A percentile compares a stretch with the other conserved stretches of the same genome.
Evolutionary conservation across 2,329 filamentous ascomycete species (phyloP).

Genomic region (Rosellinia necatrix): DNA sequence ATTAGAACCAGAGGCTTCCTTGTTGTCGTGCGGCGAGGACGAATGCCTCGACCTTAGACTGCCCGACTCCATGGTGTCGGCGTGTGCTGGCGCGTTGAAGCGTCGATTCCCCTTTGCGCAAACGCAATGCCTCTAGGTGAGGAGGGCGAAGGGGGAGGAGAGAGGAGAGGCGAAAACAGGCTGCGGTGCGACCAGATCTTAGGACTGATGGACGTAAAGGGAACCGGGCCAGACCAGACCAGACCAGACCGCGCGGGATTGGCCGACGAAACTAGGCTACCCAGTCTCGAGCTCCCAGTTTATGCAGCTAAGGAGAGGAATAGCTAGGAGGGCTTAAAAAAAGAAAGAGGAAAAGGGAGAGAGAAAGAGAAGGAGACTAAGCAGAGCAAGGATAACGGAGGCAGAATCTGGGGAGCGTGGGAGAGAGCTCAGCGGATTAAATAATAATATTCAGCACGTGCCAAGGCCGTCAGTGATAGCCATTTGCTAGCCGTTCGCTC

Average conservation of each 20-base stretch:
- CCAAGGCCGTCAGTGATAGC: constrained; percentile 16
- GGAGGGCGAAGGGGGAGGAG: too few relatives aligned
- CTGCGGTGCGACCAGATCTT: too few relatives aligned
- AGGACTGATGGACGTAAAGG: too few relatives aligned
- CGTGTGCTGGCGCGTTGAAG: too few relatives aligned
- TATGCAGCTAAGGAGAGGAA: too few relatives aligned
- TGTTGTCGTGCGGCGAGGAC: constrained; percentile 36
- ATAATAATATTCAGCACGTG: constrained; percentile 5
- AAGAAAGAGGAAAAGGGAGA: not conserved
- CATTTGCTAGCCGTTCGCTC: too few relatives aligned
- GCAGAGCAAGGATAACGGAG: not conserved
- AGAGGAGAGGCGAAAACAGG: not conserved
- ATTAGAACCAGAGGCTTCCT: constrained; percentile 36
- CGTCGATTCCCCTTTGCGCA: not conserved
- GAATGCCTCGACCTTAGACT: constrained; percentile 38
- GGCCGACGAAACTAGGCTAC: too few relatives aligned
- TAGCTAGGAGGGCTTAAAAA: too few relatives aligned
- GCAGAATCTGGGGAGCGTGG: not conserved
- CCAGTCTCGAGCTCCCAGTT: too few relatives aligned
- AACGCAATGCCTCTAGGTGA: not conserved
- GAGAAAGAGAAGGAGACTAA: too few relatives aligned
- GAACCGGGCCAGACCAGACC: too few relatives aligned
- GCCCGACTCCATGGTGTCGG: constrained; percentile 33
- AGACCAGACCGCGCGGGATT: too few relatives aligned
- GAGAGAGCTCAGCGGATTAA: not conserved